Percentiles rank a stretch among this genome's conserved stretches.
These are phyloP conservation scores for Polyporus arcularius DNA, from an alignment of 768 basidiomycete species.

Conservation along the genomic window DNA sequence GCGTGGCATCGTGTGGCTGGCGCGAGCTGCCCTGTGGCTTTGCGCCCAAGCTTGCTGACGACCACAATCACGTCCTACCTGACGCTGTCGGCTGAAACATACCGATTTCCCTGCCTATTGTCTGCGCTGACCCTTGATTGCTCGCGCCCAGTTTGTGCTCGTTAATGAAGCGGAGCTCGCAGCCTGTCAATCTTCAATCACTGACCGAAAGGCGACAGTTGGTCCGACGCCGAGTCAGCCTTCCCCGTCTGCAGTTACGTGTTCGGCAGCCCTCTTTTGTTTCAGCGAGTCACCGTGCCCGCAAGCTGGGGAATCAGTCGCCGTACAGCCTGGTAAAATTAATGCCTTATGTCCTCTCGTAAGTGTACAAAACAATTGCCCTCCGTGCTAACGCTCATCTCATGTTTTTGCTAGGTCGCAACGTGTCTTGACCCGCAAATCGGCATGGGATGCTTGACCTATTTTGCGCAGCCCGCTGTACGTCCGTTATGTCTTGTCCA, in stretches of 20 bases:
- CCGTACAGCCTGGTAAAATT: conserved; percentile 12
- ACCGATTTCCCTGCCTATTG: conserved; percentile 2
- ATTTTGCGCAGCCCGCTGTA: not conserved
- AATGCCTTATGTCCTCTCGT: not conserved
- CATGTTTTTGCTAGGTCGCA: conserved; percentile 5
- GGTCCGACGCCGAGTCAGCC: conserved; percentile 1
- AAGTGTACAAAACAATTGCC: conserved; percentile 17
- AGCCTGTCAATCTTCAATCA: conserved; percentile 17
- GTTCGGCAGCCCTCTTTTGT: conserved; percentile 20
- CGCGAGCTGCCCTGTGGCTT: not conserved
- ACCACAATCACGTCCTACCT: not conserved
- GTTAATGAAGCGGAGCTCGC: conserved; percentile 4
- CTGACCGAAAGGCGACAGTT: conserved; percentile 13
- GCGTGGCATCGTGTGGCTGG: not conserved
- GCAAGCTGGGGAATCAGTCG: not conserved
- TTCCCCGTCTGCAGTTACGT: conserved; percentile 18
- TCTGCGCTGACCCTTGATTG: conserved; percentile 5
- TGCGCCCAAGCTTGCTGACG: not conserved
- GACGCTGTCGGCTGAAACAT: not conserved
- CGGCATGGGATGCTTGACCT: conserved; percentile 12
- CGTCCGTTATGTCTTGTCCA: not conserved
- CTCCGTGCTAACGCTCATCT: not conserved
- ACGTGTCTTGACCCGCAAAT: conserved; percentile 13
- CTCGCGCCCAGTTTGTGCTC: not conserved
- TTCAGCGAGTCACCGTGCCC: conserved; percentile 7